phyloP scores from a whole-genome alignment of 768 basidiomycete species.

The Rhizopogon sp. region DNA sequence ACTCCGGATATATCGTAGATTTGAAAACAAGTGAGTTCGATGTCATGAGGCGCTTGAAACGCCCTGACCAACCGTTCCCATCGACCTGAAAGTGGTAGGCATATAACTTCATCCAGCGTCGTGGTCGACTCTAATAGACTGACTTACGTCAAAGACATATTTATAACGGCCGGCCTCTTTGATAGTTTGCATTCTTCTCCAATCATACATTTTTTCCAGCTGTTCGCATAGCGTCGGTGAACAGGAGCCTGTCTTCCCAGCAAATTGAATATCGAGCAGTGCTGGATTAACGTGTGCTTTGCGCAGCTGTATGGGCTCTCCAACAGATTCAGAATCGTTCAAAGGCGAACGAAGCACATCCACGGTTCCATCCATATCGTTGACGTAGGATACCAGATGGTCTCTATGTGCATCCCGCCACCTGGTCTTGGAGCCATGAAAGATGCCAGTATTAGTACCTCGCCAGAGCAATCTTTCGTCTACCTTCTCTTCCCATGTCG shows the following conservation, averaged over 20 bases:
- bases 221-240: conserved; percentile 34
- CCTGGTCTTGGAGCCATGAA: conserved; percentile 28
- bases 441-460: conserved; percentile 68
- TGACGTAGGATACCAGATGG: conserved; percentile 39
- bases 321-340: conserved; percentile 26
- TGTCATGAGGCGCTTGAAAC: conserved; percentile 61
- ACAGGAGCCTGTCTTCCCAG: conserved; percentile 23
- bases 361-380: conserved; percentile 34
- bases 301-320: conserved; percentile 25
- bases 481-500: conserved; percentile 58
- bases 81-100: conserved; percentile 36
- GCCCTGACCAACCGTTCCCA: conserved; percentile 66
- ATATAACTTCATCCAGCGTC: neutral
- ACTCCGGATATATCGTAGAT: conserved; percentile 70
- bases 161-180: conserved; percentile 53
- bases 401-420: conserved; percentile 52
- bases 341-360: conserved; percentile 32
- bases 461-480: conserved; percentile 68
- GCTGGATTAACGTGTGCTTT: conserved; percentile 45
- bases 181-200: conserved; percentile 38
- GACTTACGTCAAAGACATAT: conserved; percentile 52
- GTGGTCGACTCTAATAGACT: neutral
- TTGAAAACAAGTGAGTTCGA: conserved; percentile 64
- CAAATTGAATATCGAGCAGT: conserved; percentile 58
- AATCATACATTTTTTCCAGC: conserved; percentile 45